Percentiles rank a stretch among this genome's conserved stretches.
phyloP scores from a whole-genome alignment of 2,329 filamentous ascomycete genomes.

The Aureobasidium melanogenum region DNA sequence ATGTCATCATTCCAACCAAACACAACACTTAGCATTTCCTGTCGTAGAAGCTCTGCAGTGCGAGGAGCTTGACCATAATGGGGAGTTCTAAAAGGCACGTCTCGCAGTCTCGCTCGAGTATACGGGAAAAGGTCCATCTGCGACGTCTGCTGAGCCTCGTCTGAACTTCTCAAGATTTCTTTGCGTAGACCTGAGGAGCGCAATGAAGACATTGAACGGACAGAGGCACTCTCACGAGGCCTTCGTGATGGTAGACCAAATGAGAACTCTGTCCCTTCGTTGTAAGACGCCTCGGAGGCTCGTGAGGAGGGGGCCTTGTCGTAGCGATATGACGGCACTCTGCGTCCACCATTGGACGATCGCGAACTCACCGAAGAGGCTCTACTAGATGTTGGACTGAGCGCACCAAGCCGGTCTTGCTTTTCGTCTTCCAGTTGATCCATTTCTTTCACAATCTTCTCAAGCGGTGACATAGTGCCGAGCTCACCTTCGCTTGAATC shows the following conservation, averaged over 20 bases:
- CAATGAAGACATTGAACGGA: constrained; percentile 42
- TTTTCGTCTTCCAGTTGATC: constrained; percentile 53
- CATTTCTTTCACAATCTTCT: constrained; percentile 64
- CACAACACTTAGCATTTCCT: constrained; percentile 85
- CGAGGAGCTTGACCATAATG: constrained; percentile 38
- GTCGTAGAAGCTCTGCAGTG: constrained; percentile 63
- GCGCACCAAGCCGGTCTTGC: constrained; percentile 53
- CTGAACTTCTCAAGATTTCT: constrained; percentile 70
- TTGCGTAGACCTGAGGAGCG: constrained; percentile 65
- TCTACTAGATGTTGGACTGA: constrained; percentile 59
- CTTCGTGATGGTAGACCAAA: constrained; percentile 21
- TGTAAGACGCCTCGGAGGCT: constrained; percentile 24
- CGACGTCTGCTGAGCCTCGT: constrained; percentile 49
- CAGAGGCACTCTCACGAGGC: constrained; percentile 33
- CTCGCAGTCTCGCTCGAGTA: constrained; percentile 68
- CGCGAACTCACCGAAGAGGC: constrained; percentile 53
- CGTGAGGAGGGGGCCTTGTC: constrained; percentile 34
- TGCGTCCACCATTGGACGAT: constrained; percentile 41
- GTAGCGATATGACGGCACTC: constrained; percentile 35
- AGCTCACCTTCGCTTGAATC: constrained; percentile 67
- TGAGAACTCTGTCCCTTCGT: constrained; percentile 31
- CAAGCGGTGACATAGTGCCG: constrained; percentile 56
- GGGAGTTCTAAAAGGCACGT: constrained; percentile 71
- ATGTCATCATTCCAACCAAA: constrained; percentile 92
- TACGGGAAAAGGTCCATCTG: constrained; percentile 78